Base-by-base conservation (phyloP, 169 alveolate species). In the Fabrea salina region DNA sequence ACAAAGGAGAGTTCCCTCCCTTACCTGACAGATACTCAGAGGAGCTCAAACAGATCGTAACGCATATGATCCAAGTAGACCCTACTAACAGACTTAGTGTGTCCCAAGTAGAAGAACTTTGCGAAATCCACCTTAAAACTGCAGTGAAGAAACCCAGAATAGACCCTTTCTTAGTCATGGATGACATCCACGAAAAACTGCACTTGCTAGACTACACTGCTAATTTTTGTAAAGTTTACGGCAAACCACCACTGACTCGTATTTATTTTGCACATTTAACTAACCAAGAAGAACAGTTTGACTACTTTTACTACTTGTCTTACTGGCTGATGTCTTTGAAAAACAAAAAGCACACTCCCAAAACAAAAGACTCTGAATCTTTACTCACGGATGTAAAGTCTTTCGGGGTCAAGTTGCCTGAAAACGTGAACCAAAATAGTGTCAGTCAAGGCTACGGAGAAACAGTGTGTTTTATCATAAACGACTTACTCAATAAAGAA, bases 51-150 rank as follows among this genome's bases (percentile, higher is more conserved):
- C 76, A 86, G 32, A 50, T 90, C 11, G 87, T 92, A 33, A 56
- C 40, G 22, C 40, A 41, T 47, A 54, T 87, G 70, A 32, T 86
- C 0, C 79, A 75, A 22, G 78, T 79, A 49, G 78, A 79, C 58
- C 95, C 96, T 7, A 78, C 43, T n/a, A 85, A 86, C 35, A 84
- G 96, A 82, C 58, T 90, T 25, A 94, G 86, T 49, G 80, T 90
- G 30, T 66, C 67, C 3, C 58, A 86, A 11, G 91, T 92, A 30
- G 54, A 82, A 5, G 75, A 83, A 41, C 75, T 84, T 32, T 83
- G 90, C 67, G 78, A 67, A 67, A 67, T 44, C 7, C 59, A 67
- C 11, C 7, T 19, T 13, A 67, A 67, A 44, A 32, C 56, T 13
- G 41, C 35, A 16, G 33, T 39, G 75, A 80, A 82, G 58, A 82